Evolutionary conservation across 2,329 filamentous ascomycete species (phyloP), one percentile per base, ranked within the genome.

Genomic region (Blastomyces silverae): DNA sequence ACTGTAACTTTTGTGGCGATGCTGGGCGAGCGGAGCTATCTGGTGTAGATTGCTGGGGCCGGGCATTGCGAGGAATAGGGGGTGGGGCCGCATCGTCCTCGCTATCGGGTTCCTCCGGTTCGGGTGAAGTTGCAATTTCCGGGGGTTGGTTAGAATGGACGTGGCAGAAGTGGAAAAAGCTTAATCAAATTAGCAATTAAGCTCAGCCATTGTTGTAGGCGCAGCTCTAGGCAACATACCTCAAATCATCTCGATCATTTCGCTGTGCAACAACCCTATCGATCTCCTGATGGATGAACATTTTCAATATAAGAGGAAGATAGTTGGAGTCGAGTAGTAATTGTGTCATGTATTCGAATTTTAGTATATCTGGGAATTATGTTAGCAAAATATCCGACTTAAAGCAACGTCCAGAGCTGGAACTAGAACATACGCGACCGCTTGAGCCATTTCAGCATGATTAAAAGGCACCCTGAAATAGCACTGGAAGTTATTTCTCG

Each of bases 381-480:
- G 61, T 66, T 65, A 66, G 64, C 37, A 63, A 57, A 31, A 5
- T 8, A 22, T 58, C 28, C 48, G 20, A 46, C 60, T n/a, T 64
- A 64, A 61, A 17, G 6, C 37, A 1, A 39, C 1, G 10, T 39
- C 37, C 1, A 28, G 3, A 53, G 15, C 15, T 22, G 8, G 31
- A 11, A 13, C 57, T 61, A 57, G 37, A 44, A 81, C 90, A 81
- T 81, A 95, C 91, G 94, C 65, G 92, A 97, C 63, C 96, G 81
- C 75, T 96, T 95, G 71, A 97, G 89, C 94, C 94, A 99, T 77
- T 97, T 99, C 66, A 97, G 75, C 56, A 97, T 78, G n/a, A 96
- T 80, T 37, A 99, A 80, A 37, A 99, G 79, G 64, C 92, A 89
- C 0, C 90, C 92, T n/a, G 92, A 94, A 28, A 96, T 88, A 0